These are phyloP conservation scores for Ettlia oleoabundans DNA, from an alignment of 139 green algal genomes.

Conservation along the genomic window DNA sequence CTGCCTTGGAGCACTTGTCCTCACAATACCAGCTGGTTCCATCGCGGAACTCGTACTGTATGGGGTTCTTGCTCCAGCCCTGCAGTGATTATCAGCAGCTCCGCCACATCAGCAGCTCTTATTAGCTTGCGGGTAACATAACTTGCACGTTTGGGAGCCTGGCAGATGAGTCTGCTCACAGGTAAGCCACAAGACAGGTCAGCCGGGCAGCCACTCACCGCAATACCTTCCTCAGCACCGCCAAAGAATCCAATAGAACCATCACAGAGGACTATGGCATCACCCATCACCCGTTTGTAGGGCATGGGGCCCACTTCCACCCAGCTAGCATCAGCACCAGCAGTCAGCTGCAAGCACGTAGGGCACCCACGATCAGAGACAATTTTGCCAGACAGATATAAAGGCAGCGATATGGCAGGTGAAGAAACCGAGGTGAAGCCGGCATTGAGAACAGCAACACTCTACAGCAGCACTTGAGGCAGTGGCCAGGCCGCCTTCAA, in stretches of 20 bases:
- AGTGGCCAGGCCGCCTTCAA: background rate
- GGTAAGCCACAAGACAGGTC: background rate
- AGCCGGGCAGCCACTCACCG: background rate
- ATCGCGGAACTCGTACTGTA: background rate
- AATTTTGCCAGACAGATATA: too few relatives aligned
- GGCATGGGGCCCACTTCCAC: conserved; percentile 1
- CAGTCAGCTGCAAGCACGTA: conserved; percentile 3
- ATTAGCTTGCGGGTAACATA: too few relatives aligned
- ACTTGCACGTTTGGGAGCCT: too few relatives aligned
- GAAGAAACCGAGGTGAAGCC: too few relatives aligned
- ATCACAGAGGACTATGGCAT: background rate
- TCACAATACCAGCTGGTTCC: conserved; percentile 4
- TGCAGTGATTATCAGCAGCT: background rate
- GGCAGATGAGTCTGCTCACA: too few relatives aligned
- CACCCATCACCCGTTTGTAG: background rate
- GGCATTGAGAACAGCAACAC: too few relatives aligned
- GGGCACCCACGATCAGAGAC: background rate
- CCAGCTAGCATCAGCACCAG: background rate
- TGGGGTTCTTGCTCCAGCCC: conserved; percentile 2
- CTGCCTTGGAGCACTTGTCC: background rate
- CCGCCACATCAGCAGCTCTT: too few relatives aligned
- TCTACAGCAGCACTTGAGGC: background rate
- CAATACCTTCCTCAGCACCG: background rate
- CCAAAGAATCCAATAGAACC: background rate
- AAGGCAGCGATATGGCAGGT: too few relatives aligned